A percentile compares a stretch with the other conserved stretches of the same genome.
These are phyloP conservation scores for Kalanchoe fedtschenkoi DNA, from an alignment of 164 flowering plant genomes.

Conservation along the genomic window DNA sequence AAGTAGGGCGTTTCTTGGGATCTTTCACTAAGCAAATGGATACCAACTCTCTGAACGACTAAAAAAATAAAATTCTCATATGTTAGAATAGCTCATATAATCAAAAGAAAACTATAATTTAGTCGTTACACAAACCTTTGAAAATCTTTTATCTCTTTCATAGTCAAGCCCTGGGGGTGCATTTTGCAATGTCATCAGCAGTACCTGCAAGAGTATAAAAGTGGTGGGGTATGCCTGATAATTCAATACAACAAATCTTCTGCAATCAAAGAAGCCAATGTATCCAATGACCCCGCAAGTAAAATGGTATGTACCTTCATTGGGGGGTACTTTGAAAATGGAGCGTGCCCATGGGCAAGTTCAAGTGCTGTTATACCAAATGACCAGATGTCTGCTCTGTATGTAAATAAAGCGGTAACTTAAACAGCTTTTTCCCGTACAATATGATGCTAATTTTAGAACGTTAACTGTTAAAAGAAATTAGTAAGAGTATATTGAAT, in stretches of 20 bases:
- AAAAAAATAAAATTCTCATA: conserved; percentile 16
- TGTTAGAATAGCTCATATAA: neutral
- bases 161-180: conserved; percentile 99
- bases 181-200: conserved; percentile 95
- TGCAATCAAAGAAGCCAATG: neutral
- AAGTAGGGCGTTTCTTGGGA: conserved; percentile 85
- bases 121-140: conserved; percentile 48
- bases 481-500: neutral
- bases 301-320: conserved; percentile 53
- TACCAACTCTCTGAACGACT: conserved; percentile 91
- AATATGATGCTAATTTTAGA: neutral
- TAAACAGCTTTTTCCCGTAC: neutral
- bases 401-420: neutral
- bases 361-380: conserved; percentile 97
- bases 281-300: neutral
- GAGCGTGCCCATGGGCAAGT: conserved; percentile 99
- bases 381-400: conserved; percentile 99
- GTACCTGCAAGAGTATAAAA: conserved; percentile 44
- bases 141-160: conserved; percentile 84
- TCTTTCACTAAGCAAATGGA: conserved; percentile 95
- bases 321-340: conserved; percentile 97
- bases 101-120: neutral
- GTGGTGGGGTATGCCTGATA: neutral
- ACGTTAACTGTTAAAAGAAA: neutral
- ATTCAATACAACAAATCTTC: neutral